Conservation (phyloP, 495 filamentous ascomycete genomes). For the Trichoderma parareesei region DNA sequence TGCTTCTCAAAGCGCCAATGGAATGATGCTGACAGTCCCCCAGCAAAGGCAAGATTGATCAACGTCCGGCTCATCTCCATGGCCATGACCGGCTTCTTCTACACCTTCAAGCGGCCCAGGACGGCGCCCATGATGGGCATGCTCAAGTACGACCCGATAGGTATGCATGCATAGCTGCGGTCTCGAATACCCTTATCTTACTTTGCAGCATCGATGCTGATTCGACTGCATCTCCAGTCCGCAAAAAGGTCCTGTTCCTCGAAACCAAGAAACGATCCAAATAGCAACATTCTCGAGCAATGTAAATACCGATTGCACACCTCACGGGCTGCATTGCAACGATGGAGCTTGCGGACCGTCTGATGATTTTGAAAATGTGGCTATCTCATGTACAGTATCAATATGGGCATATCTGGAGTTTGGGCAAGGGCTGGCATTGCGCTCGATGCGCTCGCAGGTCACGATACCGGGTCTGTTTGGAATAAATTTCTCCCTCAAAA, state of each 20-base stretch:
- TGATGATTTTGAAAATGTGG: neutral
- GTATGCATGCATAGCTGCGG: slow-evolving; percentile 44
- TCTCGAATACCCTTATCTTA: neutral
- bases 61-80: slow-evolving; percentile 93
- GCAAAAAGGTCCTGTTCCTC: slow-evolving; percentile 84
- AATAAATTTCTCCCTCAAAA: neutral
- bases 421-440: neutral
- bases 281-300: slow-evolving; percentile 23
- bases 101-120: slow-evolving; percentile 77
- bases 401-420: slow-evolving; percentile 8
- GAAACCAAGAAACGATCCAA: slow-evolving; percentile 59
- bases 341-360: neutral
- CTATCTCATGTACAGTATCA: slow-evolving; percentile 3
- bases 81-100: slow-evolving; percentile 97
- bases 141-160: slow-evolving; percentile 98
- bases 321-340: neutral
- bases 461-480: neutral
- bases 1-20: neutral
- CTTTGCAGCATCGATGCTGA: neutral
- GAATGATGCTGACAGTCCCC: neutral
- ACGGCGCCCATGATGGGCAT: slow-evolving; percentile 79
- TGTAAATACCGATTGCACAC: neutral
- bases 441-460: neutral
- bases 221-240: slow-evolving; percentile 39
- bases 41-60: slow-evolving; percentile 89